These are phyloP conservation scores for Colletotrichum aenigma DNA, from an alignment of 2,329 filamentous ascomycete species.

Conservation along the genomic window DNA sequence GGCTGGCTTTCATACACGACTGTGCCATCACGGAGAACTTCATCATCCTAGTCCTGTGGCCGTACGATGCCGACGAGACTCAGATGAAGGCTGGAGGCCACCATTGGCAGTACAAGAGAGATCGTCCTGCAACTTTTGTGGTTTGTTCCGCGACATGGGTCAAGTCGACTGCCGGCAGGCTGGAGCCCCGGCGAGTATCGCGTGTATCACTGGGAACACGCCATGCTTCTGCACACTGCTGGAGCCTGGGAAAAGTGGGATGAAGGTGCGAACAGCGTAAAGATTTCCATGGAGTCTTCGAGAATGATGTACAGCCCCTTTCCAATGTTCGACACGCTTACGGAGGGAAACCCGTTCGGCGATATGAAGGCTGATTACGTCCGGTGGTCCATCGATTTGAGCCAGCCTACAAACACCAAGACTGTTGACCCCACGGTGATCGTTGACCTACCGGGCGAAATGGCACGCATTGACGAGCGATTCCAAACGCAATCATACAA, in stretches of 20 bases:
- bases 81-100: slow-evolving; percentile 38
- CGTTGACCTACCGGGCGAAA: slow-evolving; percentile 44
- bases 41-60: neutral
- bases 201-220: neutral
- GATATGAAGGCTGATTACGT: slow-evolving; percentile 43
- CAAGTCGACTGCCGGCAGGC: slow-evolving; percentile 14
- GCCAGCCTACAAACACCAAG: slow-evolving; percentile 24
- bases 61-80: neutral
- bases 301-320: neutral
- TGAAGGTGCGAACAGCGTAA: neutral
- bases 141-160: neutral
- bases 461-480: slow-evolving; percentile 48
- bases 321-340: slow-evolving; percentile 25
- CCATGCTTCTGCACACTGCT: neutral
- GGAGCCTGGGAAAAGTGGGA: neutral
- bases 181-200: slow-evolving; percentile 27
- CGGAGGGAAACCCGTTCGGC: neutral
- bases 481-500: slow-evolving; percentile 40
- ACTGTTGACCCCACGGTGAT: slow-evolving; percentile 31
- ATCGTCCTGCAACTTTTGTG: neutral
- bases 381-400: slow-evolving; percentile 43
- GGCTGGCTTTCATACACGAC: slow-evolving; percentile 45
- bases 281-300: neutral
- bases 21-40: slow-evolving; percentile 28
- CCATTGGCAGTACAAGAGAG: slow-evolving; percentile 39